phyloP scores from a whole-genome alignment of 495 filamentous ascomycete species.

The Massariosphaeria phaeospora region DNA sequence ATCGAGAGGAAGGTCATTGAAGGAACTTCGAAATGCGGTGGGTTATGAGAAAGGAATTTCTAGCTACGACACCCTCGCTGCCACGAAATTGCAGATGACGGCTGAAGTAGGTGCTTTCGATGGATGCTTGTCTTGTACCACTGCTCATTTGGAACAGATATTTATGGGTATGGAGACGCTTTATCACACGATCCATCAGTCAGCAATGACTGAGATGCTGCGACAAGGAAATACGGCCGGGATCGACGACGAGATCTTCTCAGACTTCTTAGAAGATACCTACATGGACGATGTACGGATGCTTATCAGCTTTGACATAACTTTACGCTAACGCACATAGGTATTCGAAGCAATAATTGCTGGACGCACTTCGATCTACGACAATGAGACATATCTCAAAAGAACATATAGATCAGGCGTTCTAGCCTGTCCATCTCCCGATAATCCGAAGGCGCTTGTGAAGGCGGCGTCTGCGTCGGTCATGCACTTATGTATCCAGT shows the following conservation, averaged over 20 bases:
- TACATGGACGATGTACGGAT: slow-evolving; percentile 13
- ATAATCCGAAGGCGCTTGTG: too few relatives aligned
- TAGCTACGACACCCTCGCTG: neutral
- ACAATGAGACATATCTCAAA: slow-evolving; percentile 1
- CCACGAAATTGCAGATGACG: neutral
- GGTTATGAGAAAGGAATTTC: neutral
- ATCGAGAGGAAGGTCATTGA: neutral
- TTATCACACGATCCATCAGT: neutral
- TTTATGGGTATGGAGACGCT: neutral
- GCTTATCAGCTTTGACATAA: neutral
- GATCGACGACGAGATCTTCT: neutral
- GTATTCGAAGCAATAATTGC: neutral
- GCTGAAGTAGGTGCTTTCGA: slow-evolving; percentile 2
- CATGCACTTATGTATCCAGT: slow-evolving; percentile 12
- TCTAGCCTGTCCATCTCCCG: too few relatives aligned
- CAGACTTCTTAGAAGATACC: neutral
- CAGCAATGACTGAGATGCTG: neutral
- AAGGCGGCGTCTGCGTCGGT: neutral
- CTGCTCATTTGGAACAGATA: neutral
- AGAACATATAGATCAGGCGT: too few relatives aligned
- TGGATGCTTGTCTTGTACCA: too few relatives aligned
- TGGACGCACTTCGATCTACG: slow-evolving; percentile 3
- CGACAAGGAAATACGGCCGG: neutral
- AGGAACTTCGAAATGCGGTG: neutral
- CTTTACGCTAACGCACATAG: neutral